Percentiles rank a stretch among this genome's conserved stretches.
These are phyloP conservation scores for Leavenworthia alabamica DNA, from an alignment of 345 rosid species.

Conservation along the genomic window DNA sequence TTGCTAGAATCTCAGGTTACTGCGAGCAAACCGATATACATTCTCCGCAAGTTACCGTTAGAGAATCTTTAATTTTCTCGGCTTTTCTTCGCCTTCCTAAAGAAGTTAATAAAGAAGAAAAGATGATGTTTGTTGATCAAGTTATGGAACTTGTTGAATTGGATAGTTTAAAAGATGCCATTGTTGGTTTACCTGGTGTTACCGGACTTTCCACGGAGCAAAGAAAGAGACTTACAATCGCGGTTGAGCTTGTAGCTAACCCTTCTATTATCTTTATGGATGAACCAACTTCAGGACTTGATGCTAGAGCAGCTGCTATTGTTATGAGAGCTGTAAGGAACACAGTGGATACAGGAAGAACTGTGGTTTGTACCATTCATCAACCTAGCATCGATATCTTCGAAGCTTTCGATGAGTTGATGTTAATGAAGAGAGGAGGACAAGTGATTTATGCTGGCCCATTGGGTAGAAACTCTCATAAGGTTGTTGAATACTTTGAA, in stretches of 20 bases:
- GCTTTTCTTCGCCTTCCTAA: constrained; percentile 74
- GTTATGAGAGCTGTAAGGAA: constrained; percentile 54
- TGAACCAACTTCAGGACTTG: constrained; percentile 83
- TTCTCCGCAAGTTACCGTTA: constrained; percentile 77
- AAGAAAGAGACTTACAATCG: constrained; percentile 51
- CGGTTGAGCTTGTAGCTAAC: constrained; percentile 15
- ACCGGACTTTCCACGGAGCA: constrained; percentile 81
- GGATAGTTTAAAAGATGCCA: constrained; percentile 43
- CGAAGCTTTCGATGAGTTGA: constrained; percentile 75
- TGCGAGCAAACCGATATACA: constrained; percentile 63
- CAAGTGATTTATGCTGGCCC: constrained; percentile 69
- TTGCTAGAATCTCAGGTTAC: constrained; percentile 58
- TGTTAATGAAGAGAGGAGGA: constrained; percentile 86
- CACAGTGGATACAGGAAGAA: constrained; percentile 18
- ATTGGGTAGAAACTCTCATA: constrained; percentile 53
- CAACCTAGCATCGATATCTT: constrained; percentile 50
- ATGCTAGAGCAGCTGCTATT: constrained; percentile 79
- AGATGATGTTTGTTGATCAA: constrained; percentile 61
- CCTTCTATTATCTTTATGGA: constrained; percentile 22
- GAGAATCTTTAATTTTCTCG: constrained; percentile 70
- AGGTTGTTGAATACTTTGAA: constrained; percentile 66
- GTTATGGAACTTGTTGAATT: constrained; percentile 61
- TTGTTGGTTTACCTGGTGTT: constrained; percentile 61
- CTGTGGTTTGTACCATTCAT: constrained; percentile 14
- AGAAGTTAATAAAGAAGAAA: constrained; percentile 61